Conservation (phyloP, 148 eudicot genomes). For the Amaranthus hypochondriacus region DNA sequence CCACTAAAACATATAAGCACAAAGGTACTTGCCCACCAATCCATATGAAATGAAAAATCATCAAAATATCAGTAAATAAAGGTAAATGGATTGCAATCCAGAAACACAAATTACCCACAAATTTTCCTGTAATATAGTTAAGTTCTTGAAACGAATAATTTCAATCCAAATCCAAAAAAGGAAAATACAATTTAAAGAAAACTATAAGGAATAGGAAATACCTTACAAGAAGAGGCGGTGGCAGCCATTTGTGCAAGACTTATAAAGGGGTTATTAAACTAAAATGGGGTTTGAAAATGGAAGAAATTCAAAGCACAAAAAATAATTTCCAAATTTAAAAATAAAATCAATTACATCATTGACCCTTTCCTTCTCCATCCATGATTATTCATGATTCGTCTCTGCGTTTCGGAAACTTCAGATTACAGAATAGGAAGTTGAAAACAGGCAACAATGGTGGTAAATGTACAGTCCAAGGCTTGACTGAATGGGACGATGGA, state of each 20-base stretch:
- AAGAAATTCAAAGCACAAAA: neutral
- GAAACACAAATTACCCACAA: neutral
- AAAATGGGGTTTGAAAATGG: no score
- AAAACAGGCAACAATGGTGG: no score
- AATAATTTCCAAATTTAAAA: neutral
- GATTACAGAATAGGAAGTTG: no score
- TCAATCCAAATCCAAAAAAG: no score
- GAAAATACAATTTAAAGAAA: neutral
- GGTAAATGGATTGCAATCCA: neutral
- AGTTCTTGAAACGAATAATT: neutral
- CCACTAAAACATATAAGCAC: neutral
- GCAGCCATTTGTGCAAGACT: constrained; percentile 10
- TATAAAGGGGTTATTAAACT: neutral
- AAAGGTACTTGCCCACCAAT: neutral
- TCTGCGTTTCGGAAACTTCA: no score
- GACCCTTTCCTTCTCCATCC: neutral
- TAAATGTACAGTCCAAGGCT: no score
- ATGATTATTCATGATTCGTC: no score
- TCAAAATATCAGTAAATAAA: neutral
- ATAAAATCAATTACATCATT: neutral
- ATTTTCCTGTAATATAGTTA: neutral
- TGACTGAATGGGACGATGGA: no score
- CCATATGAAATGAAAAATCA: neutral
- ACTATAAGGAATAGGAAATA: neutral
- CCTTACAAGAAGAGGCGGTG: constrained; percentile 24